Conservation (phyloP, 768 basidiomycete genomes). For the Candolleomyces eurysporus region DNA sequence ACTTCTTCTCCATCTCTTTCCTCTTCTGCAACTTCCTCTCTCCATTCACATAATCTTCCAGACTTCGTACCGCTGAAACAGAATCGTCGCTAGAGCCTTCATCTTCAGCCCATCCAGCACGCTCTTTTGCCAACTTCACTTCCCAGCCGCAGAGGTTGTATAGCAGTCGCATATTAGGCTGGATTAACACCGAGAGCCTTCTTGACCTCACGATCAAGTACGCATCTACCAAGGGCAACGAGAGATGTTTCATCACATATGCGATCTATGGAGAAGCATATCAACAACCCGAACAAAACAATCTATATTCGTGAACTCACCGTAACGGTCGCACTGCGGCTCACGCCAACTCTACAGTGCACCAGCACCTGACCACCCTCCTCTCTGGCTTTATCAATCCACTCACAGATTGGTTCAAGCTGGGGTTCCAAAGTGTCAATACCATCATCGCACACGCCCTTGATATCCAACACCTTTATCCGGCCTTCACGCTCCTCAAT, state of each 20-base stretch:
- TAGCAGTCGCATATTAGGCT: slow-evolving; percentile 94
- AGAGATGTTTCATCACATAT: slow-evolving; percentile 93
- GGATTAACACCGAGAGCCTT: slow-evolving; percentile 84
- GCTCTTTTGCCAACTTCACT: slow-evolving; percentile 80
- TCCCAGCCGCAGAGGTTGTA: slow-evolving; percentile 97
- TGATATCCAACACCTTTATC: slow-evolving; percentile 89
- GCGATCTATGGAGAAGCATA: slow-evolving; percentile 59
- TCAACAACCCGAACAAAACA: background rate
- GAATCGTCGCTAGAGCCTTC: background rate
- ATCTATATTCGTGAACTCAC: slow-evolving; percentile 38
- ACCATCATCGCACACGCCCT: slow-evolving; percentile 93
- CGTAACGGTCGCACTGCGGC: slow-evolving; percentile 89
- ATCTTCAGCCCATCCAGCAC: slow-evolving; percentile 35
- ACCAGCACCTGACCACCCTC: slow-evolving; percentile 90
- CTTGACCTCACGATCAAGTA: slow-evolving; percentile 92
- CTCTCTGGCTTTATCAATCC: slow-evolving; percentile 84
- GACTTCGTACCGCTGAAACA: no score
- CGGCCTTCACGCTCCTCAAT: slow-evolving; percentile 85
- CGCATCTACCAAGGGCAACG: slow-evolving; percentile 84
- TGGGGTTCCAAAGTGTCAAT: slow-evolving; percentile 92
- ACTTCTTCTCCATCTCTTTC: slow-evolving; percentile 16
- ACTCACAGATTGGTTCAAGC: slow-evolving; percentile 83
- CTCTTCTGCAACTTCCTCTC: background rate
- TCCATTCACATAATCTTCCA: background rate
- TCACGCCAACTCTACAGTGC: slow-evolving; percentile 99